Percentiles rank a stretch among this genome's conserved stretches.
These are phyloP conservation scores for Dactylellina cionopaga DNA, from an alignment of 2,329 filamentous ascomycete species.

Conservation along the genomic window DNA sequence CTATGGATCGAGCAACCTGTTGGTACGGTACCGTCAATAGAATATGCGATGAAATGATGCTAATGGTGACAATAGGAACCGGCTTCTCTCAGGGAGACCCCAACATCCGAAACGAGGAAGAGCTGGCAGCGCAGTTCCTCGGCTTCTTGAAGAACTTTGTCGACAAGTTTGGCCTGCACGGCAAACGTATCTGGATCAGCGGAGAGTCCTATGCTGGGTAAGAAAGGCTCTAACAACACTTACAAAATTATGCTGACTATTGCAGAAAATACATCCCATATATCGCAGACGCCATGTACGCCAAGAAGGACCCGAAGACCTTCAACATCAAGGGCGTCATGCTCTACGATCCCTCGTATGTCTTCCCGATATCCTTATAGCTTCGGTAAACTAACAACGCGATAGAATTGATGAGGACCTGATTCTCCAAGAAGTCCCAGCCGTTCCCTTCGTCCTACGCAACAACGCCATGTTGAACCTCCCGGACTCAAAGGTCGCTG, in stretches of 20 bases:
- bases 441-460: conserved; percentile 70
- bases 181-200: conserved; percentile 76
- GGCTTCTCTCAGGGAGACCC: conserved; percentile 75
- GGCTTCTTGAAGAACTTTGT: conserved; percentile 84
- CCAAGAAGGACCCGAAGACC: conserved; percentile 69
- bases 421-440: conserved; percentile 64
- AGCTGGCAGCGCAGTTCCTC: conserved; percentile 76
- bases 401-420: conserved; percentile 64
- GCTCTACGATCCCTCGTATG: conserved; percentile 73
- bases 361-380: not conserved
- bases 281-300: conserved; percentile 71
- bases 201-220: conserved; percentile 77
- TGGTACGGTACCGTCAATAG: conserved; percentile 57
- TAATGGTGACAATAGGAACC: conserved; percentile 62
- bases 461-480: conserved; percentile 71
- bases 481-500: conserved; percentile 68
- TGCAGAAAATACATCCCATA: conserved; percentile 54
- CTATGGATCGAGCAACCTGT: conserved; percentile 78
- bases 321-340: conserved; percentile 75
- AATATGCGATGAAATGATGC: not conserved
- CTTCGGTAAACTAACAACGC: not conserved
- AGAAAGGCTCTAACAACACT: no score
- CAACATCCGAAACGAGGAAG: conserved; percentile 73
- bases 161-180: conserved; percentile 73
- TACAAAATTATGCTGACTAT: conserved; percentile 58